Percentiles rank a stretch among this genome's conserved stretches.
Conservation (phyloP, 805 yeast species). For the Lipomyces oligophaga region DNA sequence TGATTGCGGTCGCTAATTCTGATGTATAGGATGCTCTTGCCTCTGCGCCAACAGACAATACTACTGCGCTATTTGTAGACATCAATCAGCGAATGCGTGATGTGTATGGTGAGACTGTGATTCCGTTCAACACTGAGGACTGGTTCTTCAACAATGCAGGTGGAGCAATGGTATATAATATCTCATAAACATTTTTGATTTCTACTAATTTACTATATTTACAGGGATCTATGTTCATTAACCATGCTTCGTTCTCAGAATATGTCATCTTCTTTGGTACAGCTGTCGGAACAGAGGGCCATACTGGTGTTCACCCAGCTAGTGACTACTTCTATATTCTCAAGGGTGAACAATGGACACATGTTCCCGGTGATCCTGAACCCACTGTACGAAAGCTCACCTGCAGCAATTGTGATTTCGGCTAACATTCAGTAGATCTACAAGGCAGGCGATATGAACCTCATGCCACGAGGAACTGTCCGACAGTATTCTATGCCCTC, state of each 20-base stretch:
- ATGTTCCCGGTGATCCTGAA: constrained; percentile 55
- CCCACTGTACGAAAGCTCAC: constrained; percentile 41
- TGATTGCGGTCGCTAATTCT: background rate
- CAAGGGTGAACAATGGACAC: constrained; percentile 73
- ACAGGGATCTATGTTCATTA: constrained; percentile 71
- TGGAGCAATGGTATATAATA: constrained; percentile 71
- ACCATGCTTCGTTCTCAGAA: constrained; percentile 92
- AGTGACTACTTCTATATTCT: constrained; percentile 94
- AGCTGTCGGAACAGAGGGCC: constrained; percentile 94
- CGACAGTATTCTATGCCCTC: constrained; percentile 85
- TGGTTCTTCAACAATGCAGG: constrained; percentile 99
- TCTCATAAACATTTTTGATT: background rate
- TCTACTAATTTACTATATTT: background rate
- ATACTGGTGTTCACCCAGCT: constrained; percentile 93
- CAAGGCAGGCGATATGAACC: constrained; percentile 83
- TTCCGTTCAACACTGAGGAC: constrained; percentile 67
- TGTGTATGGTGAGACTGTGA: constrained; percentile 70
- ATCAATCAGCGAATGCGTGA: constrained; percentile 55
- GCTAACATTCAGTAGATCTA: constrained; percentile 48
- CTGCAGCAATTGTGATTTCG: constrained; percentile 1
- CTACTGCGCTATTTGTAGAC: constrained; percentile 59
- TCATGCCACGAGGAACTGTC: constrained; percentile 62
- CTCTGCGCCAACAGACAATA: constrained; percentile 38
- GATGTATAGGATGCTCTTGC: constrained; percentile 36
- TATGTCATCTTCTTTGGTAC: constrained; percentile 91